These are phyloP conservation scores for Gorgonomyces haynaldii DNA, from an alignment of 192 early-diverging fungal genomes.

Conservation along the genomic window DNA sequence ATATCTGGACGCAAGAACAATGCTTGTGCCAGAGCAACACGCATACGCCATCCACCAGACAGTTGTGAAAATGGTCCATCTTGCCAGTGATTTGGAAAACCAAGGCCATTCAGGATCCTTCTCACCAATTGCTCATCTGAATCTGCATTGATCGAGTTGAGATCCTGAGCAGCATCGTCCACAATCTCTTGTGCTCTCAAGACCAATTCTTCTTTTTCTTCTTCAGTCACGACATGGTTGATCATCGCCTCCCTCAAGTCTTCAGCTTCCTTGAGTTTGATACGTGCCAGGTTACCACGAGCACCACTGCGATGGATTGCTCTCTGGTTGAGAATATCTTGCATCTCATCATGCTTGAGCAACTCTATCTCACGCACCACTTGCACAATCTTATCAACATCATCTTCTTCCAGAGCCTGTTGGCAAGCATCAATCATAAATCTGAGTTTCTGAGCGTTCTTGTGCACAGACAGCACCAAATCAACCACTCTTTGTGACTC, in stretches of 20 bases:
- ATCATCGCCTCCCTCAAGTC: no score
- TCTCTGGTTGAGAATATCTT: slow-evolving; percentile 5
- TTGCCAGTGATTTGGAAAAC: slow-evolving; percentile 53
- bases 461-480: slow-evolving; percentile 23
- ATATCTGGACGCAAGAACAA: slow-evolving; percentile 73
- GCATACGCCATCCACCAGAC: slow-evolving; percentile 84
- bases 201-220: no score
- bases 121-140: no score
- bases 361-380: slow-evolving; percentile 12
- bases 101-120: slow-evolving; percentile 62
- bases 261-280: no score
- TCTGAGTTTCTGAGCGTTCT: no score
- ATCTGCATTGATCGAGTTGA: not conserved
- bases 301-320: slow-evolving; percentile 15
- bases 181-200: not conserved
- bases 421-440: no score
- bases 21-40: slow-evolving; percentile 73
- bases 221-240: no score
- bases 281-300: not conserved
- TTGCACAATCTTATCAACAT: slow-evolving; percentile 3
- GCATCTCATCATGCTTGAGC: slow-evolving; percentile 6
- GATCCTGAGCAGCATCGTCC: not conserved
- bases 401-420: slow-evolving; percentile 12
- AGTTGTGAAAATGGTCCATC: slow-evolving; percentile 35
- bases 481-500: slow-evolving; percentile 33